Evolutionary conservation across 805 yeast species (phyloP), one percentile per base, ranked within the genome.

Genomic region (Yarrowia porcina): DNA sequence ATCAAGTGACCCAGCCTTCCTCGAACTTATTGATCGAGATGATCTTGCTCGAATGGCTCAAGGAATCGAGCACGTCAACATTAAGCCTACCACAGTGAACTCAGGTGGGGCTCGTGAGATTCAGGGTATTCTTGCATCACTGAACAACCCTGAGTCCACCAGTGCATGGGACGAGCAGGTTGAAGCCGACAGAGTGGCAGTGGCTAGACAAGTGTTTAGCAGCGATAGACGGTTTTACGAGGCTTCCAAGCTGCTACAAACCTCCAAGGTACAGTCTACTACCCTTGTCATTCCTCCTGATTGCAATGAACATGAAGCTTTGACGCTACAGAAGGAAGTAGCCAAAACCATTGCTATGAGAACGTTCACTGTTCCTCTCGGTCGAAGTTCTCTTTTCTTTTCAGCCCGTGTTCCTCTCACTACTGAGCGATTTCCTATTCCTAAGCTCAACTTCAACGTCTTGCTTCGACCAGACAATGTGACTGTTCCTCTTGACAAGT

Each of bases 351-450:
- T 86, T 27, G 89, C 89, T 0, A 70, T 85, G 28, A 77, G 97
- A 67, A 89, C 96, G 0, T 77, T 90, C 50, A 82, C 96, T 0
- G 81, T 86, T 21, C 90, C 96, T 0, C 73, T 88, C 25, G 97
- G 97, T 0, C 80, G 93, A 66, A 91, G 90, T 0, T 88, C 91
- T 0, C 75, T 90, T 10, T 84, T 86, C 63, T 83, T 81, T 59
- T 83, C 87, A 3, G 84, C 89, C 15, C 76, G 90, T 63, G 79
- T 80, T 60, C 97, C 97, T 0, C 75, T 92, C 62, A 80, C 90
- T 41, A 90, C 97, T 0, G 97, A 93, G 71, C 84, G 87, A 65
- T 88, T 90, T 69, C 88, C 89, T 0, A 84, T 88, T 20, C 92
- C 96, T 0, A 83, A 83, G 64, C 76, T 92, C 74, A 88, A 89